Percentiles rank a stretch among this genome's conserved stretches.
Conservation (phyloP, 768 basidiomycete species). For the Mycena galericulata region DNA sequence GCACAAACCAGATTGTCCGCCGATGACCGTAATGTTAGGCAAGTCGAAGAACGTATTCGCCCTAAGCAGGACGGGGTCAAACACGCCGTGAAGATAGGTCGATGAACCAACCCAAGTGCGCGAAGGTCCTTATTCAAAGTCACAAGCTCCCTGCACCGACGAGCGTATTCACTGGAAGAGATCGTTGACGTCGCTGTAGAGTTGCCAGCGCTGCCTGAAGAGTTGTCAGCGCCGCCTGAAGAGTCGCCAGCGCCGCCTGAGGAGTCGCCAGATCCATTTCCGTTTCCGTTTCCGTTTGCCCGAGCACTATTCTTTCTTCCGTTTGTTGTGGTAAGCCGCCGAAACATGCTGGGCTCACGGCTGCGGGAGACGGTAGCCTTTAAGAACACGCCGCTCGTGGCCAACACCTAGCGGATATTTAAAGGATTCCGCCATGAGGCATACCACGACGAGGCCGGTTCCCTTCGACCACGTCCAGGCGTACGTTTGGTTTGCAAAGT, state of each 20-base stretch:
- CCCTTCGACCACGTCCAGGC: background rate
- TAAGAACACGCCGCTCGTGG: background rate
- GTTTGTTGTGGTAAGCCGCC: background rate
- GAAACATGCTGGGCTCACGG: conserved; percentile 6
- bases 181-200: conserved; percentile 16
- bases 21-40: conserved; percentile 68
- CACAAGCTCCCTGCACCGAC: conserved; percentile 53
- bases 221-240: background rate
- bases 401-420: background rate
- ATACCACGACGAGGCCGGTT: background rate
- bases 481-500: background rate
- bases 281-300: background rate
- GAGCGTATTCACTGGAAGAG: conserved; percentile 51
- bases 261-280: background rate
- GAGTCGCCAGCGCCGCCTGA: background rate
- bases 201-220: background rate
- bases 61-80: conserved; percentile 40
- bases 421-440: conserved; percentile 4
- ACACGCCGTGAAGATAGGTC: background rate
- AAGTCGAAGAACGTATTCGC: conserved; percentile 54
- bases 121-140: conserved; percentile 52
- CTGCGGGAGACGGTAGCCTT: background rate
- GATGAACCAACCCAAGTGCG: conserved; percentile 51
- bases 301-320: background rate
- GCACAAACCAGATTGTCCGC: conserved; percentile 66